These are phyloP conservation scores for Plasmodium gonderi DNA, from an alignment of 169 alveolate species.

Conservation along the genomic window DNA sequence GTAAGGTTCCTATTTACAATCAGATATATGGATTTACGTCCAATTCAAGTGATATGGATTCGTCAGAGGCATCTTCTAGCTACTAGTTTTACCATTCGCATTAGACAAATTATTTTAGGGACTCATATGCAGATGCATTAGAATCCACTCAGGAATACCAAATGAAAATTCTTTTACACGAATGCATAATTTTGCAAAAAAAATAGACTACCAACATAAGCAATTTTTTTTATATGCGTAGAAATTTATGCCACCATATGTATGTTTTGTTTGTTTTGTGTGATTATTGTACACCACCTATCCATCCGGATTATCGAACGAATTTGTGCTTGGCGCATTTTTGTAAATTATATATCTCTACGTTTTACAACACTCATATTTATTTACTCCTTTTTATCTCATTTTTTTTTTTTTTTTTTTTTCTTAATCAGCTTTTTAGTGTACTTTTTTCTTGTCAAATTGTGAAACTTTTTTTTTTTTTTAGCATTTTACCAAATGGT, in stretches of 20 bases:
- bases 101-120: too few species aligned
- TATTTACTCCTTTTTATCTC: too few species aligned
- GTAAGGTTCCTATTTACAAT: conserved; percentile 33
- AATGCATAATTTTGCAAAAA: too few species aligned
- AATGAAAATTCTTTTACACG: too few species aligned
- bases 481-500: neutral
- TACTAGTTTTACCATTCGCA: neutral
- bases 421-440: neutral
- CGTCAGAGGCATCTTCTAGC: conserved; percentile 12
- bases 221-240: too few species aligned
- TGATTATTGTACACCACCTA: too few species aligned
- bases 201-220: too few species aligned
- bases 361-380: neutral
- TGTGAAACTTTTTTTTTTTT: neutral
- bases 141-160: neutral
- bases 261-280: too few species aligned
- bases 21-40: conserved; percentile 66
- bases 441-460: conserved; percentile 20
- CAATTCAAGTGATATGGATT: conserved; percentile 13
- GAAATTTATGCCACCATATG: too few species aligned
- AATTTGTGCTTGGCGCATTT: neutral
- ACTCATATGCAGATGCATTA: neutral
- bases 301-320: too few species aligned
- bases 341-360: neutral
- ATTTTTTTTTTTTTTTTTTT: neutral